phyloP scores from a whole-genome alignment of 768 basidiomycete species.

The Mycena crocata region DNA sequence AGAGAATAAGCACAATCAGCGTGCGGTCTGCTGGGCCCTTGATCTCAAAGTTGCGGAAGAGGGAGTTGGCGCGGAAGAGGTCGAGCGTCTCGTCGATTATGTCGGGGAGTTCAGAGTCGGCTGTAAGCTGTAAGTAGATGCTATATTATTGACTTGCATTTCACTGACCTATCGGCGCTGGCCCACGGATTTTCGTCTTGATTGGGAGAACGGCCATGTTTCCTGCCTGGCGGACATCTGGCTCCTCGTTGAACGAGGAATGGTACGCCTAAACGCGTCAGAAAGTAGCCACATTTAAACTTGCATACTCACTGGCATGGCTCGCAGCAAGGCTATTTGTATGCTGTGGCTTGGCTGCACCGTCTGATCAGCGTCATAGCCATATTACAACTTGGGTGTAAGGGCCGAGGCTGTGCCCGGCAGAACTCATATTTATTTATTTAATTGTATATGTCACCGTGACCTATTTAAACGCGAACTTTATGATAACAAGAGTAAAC shows the following conservation, averaged over 20 bases:
- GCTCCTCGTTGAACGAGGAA: conserved; percentile 89
- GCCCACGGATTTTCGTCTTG: conserved; percentile 91
- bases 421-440: too few species aligned
- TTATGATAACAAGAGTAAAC: too few species aligned
- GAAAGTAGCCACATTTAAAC: conserved; percentile 23
- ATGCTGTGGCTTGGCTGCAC: not conserved
- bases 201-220: conserved; percentile 93
- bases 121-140: conserved; percentile 53
- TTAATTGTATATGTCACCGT: too few species aligned
- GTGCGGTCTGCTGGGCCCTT: conserved; percentile 96
- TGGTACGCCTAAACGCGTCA: conserved; percentile 85
- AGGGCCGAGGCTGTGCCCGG: too few species aligned
- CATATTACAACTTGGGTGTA: not conserved
- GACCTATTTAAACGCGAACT: too few species aligned
- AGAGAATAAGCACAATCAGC: conserved; percentile 97
- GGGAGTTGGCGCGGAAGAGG: conserved; percentile 97
- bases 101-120: conserved; percentile 82
- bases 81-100: conserved; percentile 97
- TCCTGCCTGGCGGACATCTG: conserved; percentile 85
- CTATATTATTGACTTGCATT: conserved; percentile 22
- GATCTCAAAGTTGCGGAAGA: conserved; percentile 99
- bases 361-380: conserved; percentile 17
- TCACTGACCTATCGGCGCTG: conserved; percentile 80
- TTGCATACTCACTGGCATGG: conserved; percentile 64
- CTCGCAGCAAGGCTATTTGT: conserved; percentile 27